Evolutionary conservation across 176 grass and related monocot species (phyloP).

Genomic region (Ampelocalamus luodianensis): DNA sequence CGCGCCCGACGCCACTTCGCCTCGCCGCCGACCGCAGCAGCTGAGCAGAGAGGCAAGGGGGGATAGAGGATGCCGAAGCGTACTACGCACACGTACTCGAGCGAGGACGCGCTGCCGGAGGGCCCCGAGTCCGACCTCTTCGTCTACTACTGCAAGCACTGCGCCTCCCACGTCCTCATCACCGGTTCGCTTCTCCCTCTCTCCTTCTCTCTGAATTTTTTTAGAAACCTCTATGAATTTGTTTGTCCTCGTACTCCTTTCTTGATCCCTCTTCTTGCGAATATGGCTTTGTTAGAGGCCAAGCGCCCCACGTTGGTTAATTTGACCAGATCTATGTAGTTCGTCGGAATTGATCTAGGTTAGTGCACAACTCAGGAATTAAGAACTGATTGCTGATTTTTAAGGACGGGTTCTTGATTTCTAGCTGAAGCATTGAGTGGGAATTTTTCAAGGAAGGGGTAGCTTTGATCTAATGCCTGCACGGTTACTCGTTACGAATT

Average conservation of each 20-base stretch:
- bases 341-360: background rate
- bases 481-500: background rate
- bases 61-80: constrained; percentile 75
- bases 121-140: constrained; percentile 95
- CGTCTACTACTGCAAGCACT: constrained; percentile 99
- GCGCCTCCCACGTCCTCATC: constrained; percentile 94
- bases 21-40: constrained; percentile 24
- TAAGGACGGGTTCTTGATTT: background rate
- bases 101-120: constrained; percentile 87
- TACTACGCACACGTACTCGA: constrained; percentile 99
- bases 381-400: background rate
- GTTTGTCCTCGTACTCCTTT: background rate
- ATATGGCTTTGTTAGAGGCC: background rate
- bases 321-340: constrained; percentile 36
- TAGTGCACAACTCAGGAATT: background rate
- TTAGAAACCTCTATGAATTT: background rate
- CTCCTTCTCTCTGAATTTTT: background rate
- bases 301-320: background rate
- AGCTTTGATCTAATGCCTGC: background rate
- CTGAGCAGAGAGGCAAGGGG: too few species aligned
- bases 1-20: background rate
- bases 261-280: background rate
- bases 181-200: constrained; percentile 56
- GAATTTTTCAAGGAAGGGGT: background rate
- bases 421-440: background rate